Percentiles rank a stretch among this genome's conserved stretches.
These are phyloP conservation scores for Mycena kentingensis DNA, from an alignment of 768 basidiomycete genomes.

Conservation along the genomic window DNA sequence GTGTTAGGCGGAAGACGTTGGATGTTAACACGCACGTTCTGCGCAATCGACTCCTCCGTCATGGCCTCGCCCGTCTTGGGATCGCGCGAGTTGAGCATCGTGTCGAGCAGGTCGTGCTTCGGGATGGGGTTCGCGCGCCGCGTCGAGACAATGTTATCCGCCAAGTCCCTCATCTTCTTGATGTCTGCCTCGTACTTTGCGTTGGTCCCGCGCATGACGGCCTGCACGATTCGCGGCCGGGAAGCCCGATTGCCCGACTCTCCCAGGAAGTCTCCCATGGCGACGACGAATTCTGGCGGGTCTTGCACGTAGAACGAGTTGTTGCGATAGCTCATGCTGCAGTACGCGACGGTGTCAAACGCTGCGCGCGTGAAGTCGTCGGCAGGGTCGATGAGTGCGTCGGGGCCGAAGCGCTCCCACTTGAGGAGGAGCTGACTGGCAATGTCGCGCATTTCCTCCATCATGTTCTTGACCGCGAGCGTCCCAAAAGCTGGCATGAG, in stretches of 20 bases:
- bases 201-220: constrained; percentile 36
- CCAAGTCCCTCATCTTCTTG: constrained; percentile 44
- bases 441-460: constrained; percentile 50
- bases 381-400: constrained; percentile 41
- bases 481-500: constrained; percentile 42
- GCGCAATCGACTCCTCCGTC: constrained; percentile 42
- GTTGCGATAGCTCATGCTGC: constrained; percentile 45
- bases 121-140: constrained; percentile 39
- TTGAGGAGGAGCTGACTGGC: constrained; percentile 44
- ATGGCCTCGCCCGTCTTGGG: constrained; percentile 45
- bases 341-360: constrained; percentile 48
- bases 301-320: constrained; percentile 49
- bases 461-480: constrained; percentile 45
- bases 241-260: constrained; percentile 39
- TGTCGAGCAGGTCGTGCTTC: constrained; percentile 46
- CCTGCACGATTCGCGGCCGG: constrained; percentile 37
- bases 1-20: neutral
- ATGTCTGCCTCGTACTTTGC: constrained; percentile 44
- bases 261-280: constrained; percentile 44
- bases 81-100: constrained; percentile 49
- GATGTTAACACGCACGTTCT: constrained; percentile 36
- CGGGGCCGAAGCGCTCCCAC: constrained; percentile 40
- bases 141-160: constrained; percentile 41
- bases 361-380: constrained; percentile 52
- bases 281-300: constrained; percentile 40